phyloP scores from a whole-genome alignment of 129 eudicot genomes.

The Oenanthe sinensis region DNA sequence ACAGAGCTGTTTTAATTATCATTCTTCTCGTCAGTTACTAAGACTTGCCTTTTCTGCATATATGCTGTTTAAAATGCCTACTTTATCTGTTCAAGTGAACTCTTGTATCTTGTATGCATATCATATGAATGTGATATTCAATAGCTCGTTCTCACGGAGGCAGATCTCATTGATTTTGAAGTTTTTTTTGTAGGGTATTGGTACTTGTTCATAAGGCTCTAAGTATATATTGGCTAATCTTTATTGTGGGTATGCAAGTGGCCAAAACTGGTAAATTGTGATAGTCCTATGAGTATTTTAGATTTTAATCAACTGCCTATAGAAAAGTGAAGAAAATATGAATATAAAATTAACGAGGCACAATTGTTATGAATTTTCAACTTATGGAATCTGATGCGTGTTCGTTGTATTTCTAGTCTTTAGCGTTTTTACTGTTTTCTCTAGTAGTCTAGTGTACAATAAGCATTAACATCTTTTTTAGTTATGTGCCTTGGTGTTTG shows the following conservation, averaged over 20 bases:
- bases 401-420: not conserved
- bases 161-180: not conserved
- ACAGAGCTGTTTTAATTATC: conserved; percentile 13
- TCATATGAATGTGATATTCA: not conserved
- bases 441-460: too few relatives aligned
- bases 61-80: not conserved
- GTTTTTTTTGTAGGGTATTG: not conserved
- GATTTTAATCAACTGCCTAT: not conserved
- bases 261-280: not conserved
- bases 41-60: not conserved
- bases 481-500: not conserved
- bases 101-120: not conserved
- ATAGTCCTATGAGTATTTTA: not conserved
- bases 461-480: not conserved
- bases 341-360: not conserved
- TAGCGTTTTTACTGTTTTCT: not conserved
- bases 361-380: too few relatives aligned
- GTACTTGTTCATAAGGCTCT: not conserved
- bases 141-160: not conserved
- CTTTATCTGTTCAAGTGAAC: not conserved
- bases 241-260: not conserved
- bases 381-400: not conserved
- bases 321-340: not conserved
- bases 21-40: not conserved
- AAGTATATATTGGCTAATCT: not conserved